Evolutionary conservation across 805 yeast genomes (phyloP), one percentile per base, ranked within the genome.

Genomic region (Isabelozyma rhagii): DNA sequence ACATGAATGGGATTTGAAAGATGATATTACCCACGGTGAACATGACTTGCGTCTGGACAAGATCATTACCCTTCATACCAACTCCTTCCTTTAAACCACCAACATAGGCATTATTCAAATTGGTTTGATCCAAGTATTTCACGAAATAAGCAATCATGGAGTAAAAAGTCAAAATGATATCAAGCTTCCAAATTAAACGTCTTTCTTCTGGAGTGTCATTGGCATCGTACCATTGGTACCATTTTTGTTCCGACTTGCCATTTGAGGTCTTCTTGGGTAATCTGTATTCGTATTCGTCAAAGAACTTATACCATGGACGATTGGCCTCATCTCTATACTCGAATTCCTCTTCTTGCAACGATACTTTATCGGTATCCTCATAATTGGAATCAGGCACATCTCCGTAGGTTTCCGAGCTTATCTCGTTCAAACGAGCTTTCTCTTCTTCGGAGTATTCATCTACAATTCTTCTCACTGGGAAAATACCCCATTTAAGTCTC

Each of bases 81-180:
- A 85, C 66, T 43, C 72, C 83, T 55, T 78, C 82, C 51, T 76
- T 65, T 80, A 86, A 74, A 17, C 88, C 86, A 14, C 84, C 77
- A 40, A 82, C 83, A 57, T 84, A 85, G 1, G 90, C 90, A 58
- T 84, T 83, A 52, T 76, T 77, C 49, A 81, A 68, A 62, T 85
- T 86, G 43, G 80, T 71, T 49, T 75, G 77, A 59, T 86, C 90
- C 45, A 86, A 67, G 48, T 82, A 80, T 61, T 85, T 85, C 48
- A 85, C 80, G 87, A 87, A 86, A 63, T 84, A 84, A 1, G 81
- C 58, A 57, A 64, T 55, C 49, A 70, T 54, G 8, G 72, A 64
- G 49, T 68, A 70, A 36, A 69, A 51, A 9, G 74, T 65, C 39
- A 70, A 55, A 25, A 67, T 45, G 10, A 69, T 47, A 50, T 70